phyloP scores from a whole-genome alignment of 2,329 filamentous ascomycete species.

The Coniochaeta hoffmannii region DNA sequence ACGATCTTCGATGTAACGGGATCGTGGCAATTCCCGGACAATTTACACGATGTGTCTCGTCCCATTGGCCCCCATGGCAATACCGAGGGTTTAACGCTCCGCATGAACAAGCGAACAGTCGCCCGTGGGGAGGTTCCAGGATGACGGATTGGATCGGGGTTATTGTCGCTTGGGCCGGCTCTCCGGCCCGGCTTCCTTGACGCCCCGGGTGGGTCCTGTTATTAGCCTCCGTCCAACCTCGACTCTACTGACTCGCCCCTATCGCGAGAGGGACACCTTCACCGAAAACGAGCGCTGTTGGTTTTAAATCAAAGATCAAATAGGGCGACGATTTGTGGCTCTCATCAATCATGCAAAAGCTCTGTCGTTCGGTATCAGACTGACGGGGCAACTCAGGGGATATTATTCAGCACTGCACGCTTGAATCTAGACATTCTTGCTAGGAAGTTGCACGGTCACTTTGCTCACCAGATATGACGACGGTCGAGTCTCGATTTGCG shows the following conservation, averaged over 20 bases:
- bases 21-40: neutral
- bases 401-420: too few species aligned
- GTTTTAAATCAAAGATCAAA: too few species aligned
- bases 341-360: too few species aligned
- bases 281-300: too few species aligned
- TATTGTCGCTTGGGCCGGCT: conserved; percentile 11
- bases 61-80: neutral
- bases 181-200: conserved; percentile 14
- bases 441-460: too few species aligned
- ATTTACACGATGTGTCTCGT: neutral
- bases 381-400: too few species aligned
- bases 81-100: conserved; percentile 12
- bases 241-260: too few species aligned
- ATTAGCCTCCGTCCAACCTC: neutral
- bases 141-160: conserved; percentile 4
- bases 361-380: too few species aligned
- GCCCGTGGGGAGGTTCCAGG: neutral
- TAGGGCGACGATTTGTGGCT: too few species aligned
- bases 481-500: neutral
- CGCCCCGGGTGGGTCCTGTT: neutral
- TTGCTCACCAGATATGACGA: too few species aligned
- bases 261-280: too few species aligned
- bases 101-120: neutral
- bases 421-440: too few species aligned
- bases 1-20: conserved; percentile 1